phyloP scores from a whole-genome alignment of 2,329 filamentous ascomycete species.

The Rhinocladiella mackenziei region DNA sequence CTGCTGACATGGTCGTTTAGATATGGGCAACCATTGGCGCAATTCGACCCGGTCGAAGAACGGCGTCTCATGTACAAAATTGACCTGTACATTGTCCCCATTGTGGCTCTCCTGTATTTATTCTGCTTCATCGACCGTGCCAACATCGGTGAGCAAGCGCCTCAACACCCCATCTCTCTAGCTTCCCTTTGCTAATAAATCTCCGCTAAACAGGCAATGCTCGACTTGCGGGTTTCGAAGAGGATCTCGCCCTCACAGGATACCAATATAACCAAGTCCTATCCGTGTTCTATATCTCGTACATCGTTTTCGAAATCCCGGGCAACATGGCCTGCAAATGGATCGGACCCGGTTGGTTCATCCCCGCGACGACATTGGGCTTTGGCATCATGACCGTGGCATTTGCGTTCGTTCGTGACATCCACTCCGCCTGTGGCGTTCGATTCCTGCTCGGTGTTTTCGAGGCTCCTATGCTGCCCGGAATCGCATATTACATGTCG shows the following conservation, averaged over 20 bases:
- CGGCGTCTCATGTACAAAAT: too few relatives aligned
- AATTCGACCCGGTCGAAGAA: too few relatives aligned
- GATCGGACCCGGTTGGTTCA: slow-evolving; percentile 68
- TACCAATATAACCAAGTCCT: slow-evolving; percentile 68
- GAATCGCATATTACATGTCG: slow-evolving; percentile 63
- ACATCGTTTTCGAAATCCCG: slow-evolving; percentile 70
- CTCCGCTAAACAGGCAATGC: slow-evolving; percentile 64
- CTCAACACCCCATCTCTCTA: slow-evolving; percentile 56
- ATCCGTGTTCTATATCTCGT: slow-evolving; percentile 67
- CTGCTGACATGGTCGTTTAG: too few relatives aligned
- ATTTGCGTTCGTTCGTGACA: slow-evolving; percentile 61
- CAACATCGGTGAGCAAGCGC: slow-evolving; percentile 61
- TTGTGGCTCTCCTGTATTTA: slow-evolving; percentile 62
- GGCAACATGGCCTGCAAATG: slow-evolving; percentile 65
- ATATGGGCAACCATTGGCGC: too few relatives aligned
- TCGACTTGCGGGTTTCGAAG: slow-evolving; percentile 60
- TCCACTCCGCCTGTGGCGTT: slow-evolving; percentile 54
- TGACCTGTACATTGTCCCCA: slow-evolving; percentile 62
- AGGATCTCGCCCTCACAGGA: slow-evolving; percentile 55
- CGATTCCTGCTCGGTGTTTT: slow-evolving; percentile 59
- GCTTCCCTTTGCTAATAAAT: too few relatives aligned
- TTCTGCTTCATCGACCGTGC: slow-evolving; percentile 68
- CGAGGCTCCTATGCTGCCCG: slow-evolving; percentile 70
- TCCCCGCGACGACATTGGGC: slow-evolving; percentile 58
- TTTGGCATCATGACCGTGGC: slow-evolving; percentile 63